Conservation (phyloP, 768 basidiomycete species). For the Macrolepiota albuminosa region DNA sequence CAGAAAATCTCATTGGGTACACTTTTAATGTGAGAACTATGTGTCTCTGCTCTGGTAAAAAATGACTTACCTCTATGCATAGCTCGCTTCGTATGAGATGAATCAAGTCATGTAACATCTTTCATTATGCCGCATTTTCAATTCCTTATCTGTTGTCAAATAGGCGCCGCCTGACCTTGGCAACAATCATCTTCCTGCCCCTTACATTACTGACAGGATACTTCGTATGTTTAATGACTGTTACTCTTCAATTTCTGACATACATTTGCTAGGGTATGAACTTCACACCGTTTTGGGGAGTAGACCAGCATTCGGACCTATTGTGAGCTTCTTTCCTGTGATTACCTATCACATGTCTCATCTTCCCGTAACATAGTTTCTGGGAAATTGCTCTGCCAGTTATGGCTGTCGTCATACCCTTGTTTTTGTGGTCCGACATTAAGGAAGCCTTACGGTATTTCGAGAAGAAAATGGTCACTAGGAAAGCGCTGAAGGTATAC, state of each 20-base stretch:
- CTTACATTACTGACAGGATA: constrained; percentile 70
- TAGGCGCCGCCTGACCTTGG: constrained; percentile 62
- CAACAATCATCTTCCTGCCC: constrained; percentile 68
- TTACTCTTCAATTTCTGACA: background rate
- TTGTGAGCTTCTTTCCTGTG: constrained; percentile 33
- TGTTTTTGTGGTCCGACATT: constrained; percentile 56
- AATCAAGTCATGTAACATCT: constrained; percentile 58
- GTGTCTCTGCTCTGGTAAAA: background rate
- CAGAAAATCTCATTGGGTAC: constrained; percentile 69
- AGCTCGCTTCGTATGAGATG: constrained; percentile 74
- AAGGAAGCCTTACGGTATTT: constrained; percentile 39
- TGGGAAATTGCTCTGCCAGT: constrained; percentile 65
- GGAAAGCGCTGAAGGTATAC: constrained; percentile 33
- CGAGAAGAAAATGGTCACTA: constrained; percentile 34
- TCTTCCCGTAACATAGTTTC: constrained; percentile 39
- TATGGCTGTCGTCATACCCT: constrained; percentile 51
- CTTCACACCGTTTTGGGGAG: constrained; percentile 50
- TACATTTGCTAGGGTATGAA: constrained; percentile 56
- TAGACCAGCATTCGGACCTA: constrained; percentile 36
- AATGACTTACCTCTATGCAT: background rate
- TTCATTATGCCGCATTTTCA: constrained; percentile 12
- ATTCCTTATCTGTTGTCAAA: background rate
- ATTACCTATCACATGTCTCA: background rate
- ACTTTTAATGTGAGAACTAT: constrained; percentile 58
- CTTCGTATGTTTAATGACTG: constrained; percentile 43